Conservation (phyloP, 2,329 filamentous ascomycete genomes). For the Aspergillus floridensis region DNA sequence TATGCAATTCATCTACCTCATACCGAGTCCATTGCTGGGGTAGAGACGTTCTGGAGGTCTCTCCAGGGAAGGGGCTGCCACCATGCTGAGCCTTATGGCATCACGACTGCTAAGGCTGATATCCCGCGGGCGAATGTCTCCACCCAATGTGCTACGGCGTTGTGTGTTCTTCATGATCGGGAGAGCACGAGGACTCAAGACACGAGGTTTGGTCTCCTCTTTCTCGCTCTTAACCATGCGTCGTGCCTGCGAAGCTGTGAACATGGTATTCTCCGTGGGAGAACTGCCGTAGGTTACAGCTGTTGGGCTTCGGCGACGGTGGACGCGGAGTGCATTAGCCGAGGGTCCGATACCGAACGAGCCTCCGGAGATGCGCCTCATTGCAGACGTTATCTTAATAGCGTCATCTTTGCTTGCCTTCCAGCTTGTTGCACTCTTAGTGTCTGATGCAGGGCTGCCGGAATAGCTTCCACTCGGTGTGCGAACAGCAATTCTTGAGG, state of each 20-base stretch:
- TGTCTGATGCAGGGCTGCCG: conserved; percentile 44
- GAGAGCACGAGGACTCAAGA: conserved; percentile 60
- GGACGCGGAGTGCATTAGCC: conserved; percentile 41
- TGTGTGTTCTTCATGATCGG: conserved; percentile 56
- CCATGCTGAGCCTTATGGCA: conserved; percentile 38
- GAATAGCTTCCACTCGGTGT: conserved; percentile 38
- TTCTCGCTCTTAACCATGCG: conserved; percentile 64
- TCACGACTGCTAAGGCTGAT: conserved; percentile 39
- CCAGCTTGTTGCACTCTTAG: conserved; percentile 45
- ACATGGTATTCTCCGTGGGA: conserved; percentile 58
- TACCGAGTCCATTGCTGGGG: conserved; percentile 24
- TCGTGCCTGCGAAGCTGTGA: conserved; percentile 64
- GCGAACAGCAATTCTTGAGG: conserved; percentile 38
- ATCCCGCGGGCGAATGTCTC: conserved; percentile 41
- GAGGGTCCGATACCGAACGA: conserved; percentile 41
- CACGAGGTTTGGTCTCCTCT: conserved; percentile 55
- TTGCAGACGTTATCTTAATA: conserved; percentile 54
- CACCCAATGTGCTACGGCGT: conserved; percentile 43
- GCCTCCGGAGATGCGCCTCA: conserved; percentile 53
- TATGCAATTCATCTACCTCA: conserved; percentile 16
- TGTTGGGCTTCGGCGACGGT: conserved; percentile 58
- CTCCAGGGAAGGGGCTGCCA: conserved; percentile 36
- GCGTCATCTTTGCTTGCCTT: conserved; percentile 51
- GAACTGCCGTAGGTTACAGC: conserved; percentile 50
- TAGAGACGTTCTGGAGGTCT: conserved; percentile 32